Evolutionary conservation across 768 basidiomycete genomes (phyloP).

Genomic region (Calvatia gigantea): DNA sequence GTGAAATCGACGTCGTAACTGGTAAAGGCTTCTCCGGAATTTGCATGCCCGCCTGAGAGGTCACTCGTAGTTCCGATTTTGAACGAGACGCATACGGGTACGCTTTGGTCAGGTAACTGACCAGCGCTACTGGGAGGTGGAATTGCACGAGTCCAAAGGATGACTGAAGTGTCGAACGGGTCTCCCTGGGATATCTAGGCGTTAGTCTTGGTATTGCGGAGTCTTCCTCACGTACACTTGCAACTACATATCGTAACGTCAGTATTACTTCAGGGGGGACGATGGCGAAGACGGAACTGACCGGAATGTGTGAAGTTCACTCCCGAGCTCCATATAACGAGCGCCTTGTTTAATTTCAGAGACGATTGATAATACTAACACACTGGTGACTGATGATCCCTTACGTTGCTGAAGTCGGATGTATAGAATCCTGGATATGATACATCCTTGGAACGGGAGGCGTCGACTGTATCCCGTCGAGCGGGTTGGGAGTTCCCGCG

Average conservation of each 20-base stretch:
- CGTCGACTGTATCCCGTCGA: constrained; percentile 32
- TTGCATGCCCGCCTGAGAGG: constrained; percentile 30
- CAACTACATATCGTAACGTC: constrained; percentile 27
- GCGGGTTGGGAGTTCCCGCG: constrained; percentile 29
- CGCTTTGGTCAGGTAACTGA: constrained; percentile 40
- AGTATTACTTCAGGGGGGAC: too few relatives aligned
- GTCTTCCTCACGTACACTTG: constrained; percentile 35
- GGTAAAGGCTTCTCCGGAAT: constrained; percentile 50
- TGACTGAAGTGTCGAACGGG: constrained; percentile 48
- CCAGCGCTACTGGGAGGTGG: constrained; percentile 26
- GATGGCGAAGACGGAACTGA: constrained; percentile 13
- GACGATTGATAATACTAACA: not conserved
- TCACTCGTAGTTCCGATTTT: constrained; percentile 35
- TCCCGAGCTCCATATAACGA: constrained; percentile 47
- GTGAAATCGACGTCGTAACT: constrained; percentile 59
- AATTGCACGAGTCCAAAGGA: constrained; percentile 56
- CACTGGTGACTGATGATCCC: not conserved
- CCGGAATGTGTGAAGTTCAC: constrained; percentile 47
- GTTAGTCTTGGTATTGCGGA: not conserved
- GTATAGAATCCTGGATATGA: constrained; percentile 50
- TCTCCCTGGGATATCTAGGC: constrained; percentile 39
- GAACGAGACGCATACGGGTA: constrained; percentile 49
- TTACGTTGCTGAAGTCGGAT: constrained; percentile 44
- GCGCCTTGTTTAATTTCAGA: constrained; percentile 8
- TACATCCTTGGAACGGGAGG: constrained; percentile 38